Conservation (phyloP, 2,329 filamentous ascomycete species). For the Ophiostoma piceae region DNA sequence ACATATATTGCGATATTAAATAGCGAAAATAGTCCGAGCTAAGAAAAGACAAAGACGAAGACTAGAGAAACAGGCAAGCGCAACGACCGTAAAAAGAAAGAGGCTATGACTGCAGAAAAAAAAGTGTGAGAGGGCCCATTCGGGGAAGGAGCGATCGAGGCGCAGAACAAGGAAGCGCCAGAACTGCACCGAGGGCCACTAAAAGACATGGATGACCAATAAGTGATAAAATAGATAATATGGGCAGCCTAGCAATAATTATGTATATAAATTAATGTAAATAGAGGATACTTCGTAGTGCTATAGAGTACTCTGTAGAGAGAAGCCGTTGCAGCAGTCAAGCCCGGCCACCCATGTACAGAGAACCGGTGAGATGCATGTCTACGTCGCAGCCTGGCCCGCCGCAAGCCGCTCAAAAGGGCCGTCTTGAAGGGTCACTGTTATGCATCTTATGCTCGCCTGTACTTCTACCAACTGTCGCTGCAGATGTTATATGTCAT, state of each 20-base stretch:
- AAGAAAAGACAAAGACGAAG: neutral
- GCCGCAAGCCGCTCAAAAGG: neutral
- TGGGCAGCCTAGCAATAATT: neutral
- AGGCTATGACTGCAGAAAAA: neutral
- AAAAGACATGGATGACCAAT: neutral
- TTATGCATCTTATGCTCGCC: no score
- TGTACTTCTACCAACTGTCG: no score
- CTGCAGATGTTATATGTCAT: no score
- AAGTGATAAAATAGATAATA: neutral
- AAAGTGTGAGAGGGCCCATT: constrained; percentile 8
- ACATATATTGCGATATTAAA: neutral
- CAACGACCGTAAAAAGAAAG: neutral
- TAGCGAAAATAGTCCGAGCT: neutral
- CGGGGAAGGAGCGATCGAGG: constrained; percentile 7
- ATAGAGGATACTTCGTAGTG: no score
- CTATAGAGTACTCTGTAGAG: neutral
- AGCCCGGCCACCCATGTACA: no score
- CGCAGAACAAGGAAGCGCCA: constrained; percentile 12
- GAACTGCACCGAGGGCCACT: neutral
- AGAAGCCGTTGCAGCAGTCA: neutral
- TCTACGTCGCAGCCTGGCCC: neutral
- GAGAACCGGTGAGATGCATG: constrained; percentile 2
- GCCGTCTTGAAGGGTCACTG: neutral
- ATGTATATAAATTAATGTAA: neutral
- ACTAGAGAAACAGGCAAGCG: neutral